Conservation (phyloP, 495 filamentous ascomycete species). For the Podospora fimiseda region DNA sequence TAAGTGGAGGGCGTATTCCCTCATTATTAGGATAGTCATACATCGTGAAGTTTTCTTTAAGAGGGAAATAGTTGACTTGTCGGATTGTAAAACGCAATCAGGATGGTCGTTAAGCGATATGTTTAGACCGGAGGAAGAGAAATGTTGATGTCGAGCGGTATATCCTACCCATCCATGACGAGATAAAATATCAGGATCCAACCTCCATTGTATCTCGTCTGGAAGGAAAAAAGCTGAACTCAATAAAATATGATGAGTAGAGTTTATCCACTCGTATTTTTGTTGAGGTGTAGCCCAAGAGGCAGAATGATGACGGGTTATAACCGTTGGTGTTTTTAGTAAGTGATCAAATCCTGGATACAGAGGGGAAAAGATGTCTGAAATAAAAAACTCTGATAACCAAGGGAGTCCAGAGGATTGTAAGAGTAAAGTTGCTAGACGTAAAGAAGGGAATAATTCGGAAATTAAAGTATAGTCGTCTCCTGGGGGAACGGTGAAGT, state of each 20-base stretch:
- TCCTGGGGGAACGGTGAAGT: neutral
- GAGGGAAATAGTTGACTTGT: too few species aligned
- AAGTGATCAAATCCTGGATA: conserved; percentile 30
- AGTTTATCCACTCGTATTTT: neutral
- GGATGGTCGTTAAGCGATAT: neutral
- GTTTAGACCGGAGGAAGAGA: too few species aligned
- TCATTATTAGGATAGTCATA: conserved; percentile 28
- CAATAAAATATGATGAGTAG: neutral
- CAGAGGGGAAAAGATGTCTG: conserved; percentile 26
- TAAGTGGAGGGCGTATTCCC: conserved; percentile 27
- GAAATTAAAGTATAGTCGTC: neutral
- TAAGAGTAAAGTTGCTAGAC: conserved; percentile 31
- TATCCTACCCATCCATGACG: conserved; percentile 33
- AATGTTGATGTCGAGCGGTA: conserved; percentile 31
- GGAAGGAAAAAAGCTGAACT: conserved; percentile 14
- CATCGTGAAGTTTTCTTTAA: too few species aligned
- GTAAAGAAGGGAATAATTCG: conserved; percentile 12
- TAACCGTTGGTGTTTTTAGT: neutral
- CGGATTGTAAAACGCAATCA: too few species aligned
- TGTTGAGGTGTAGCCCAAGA: neutral
- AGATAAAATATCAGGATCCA: conserved; percentile 28
- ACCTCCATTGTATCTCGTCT: conserved; percentile 25
- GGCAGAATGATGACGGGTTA: neutral
- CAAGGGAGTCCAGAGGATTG: conserved; percentile 28
- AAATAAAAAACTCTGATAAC: conserved; percentile 32